Percentiles rank a stretch among this genome's conserved stretches.
Conservation (phyloP, 306 rosid species). For the Benincasa hispida region DNA sequence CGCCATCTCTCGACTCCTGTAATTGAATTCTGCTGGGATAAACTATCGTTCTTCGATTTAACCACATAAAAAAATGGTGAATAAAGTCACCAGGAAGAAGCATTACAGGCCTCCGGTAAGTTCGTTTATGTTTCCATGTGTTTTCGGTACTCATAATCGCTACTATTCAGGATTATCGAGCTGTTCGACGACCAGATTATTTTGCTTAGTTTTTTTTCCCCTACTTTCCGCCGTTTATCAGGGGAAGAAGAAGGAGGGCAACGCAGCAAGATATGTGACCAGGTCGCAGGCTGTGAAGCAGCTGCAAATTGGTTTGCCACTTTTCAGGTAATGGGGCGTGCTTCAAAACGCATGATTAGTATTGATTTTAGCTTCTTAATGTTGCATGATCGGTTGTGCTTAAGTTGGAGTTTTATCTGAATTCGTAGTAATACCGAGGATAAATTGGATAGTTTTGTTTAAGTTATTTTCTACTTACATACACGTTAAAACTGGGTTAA, state of each 20-base stretch:
- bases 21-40: neutral
- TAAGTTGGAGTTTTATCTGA: neutral
- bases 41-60: neutral
- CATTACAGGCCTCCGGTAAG: slow-evolving; percentile 82
- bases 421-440: neutral
- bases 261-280: slow-evolving; percentile 75
- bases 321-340: slow-evolving; percentile 47
- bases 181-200: neutral
- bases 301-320: slow-evolving; percentile 66
- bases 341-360: neutral
- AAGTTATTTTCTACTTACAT: neutral
- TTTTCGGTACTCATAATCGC: neutral
- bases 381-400: neutral
- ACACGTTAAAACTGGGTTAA: neutral
- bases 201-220: neutral
- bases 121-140: neutral
- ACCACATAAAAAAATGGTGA: slow-evolving; percentile 18
- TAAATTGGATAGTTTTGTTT: neutral
- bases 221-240: neutral
- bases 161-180: neutral
- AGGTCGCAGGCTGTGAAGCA: slow-evolving; percentile 80
- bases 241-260: slow-evolving; percentile 97
- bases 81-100: slow-evolving; percentile 19
- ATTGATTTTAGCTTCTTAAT: neutral
- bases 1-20: neutral